Evolutionary conservation across 1,139 yeast species (phyloP), one percentile per base, ranked within the genome.

Genomic region (Taphrina confusa): DNA sequence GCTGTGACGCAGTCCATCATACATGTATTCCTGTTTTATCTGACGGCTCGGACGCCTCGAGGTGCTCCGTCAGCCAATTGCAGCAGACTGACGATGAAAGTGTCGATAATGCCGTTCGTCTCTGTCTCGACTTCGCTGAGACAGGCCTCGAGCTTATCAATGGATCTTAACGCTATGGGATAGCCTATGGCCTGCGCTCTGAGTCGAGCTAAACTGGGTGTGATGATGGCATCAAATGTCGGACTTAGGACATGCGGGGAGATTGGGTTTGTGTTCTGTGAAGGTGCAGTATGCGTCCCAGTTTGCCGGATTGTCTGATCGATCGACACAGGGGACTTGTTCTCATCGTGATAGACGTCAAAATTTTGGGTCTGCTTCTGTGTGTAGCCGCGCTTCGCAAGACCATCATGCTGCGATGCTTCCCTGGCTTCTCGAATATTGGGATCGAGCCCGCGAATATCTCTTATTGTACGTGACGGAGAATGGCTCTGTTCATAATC

Each of bases 151-250:
- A 54, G 31, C n/a, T 54, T 34, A 18, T 44, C 33, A 33, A 54
- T 23, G 27, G 58, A 54, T 20, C 36, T 44, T n/a, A 54, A 18
- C 9, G 58, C 58, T 14, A 54, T 22, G n/a, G 58, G 58, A 42
- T 33, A 54, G 9, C 49, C 58, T 1, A 20, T 18, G 12, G 58
- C 58, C 25, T 46, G 58, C 11, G 44, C 27, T 16, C 44, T 31
- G 45, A 54, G 16, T 5, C 27, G 44, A 4, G 30, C 25, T 14
- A 54, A 12, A 9, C 44, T 44, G 8, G 58, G 58, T 12, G 28
- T 16, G 22, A 54, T 18, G 18, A 54, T 25, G 0, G 34, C 20
- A 14, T 25, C 20, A 23, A 42, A 44, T 3, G 44, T 33, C 20
- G 47, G 31, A 16, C 47, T 14, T n/a, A 37, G 20, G 22, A 37